Evolutionary conservation across 352 stramenopile species (phyloP).

Genomic region (Poterioochromonas sp.): DNA sequence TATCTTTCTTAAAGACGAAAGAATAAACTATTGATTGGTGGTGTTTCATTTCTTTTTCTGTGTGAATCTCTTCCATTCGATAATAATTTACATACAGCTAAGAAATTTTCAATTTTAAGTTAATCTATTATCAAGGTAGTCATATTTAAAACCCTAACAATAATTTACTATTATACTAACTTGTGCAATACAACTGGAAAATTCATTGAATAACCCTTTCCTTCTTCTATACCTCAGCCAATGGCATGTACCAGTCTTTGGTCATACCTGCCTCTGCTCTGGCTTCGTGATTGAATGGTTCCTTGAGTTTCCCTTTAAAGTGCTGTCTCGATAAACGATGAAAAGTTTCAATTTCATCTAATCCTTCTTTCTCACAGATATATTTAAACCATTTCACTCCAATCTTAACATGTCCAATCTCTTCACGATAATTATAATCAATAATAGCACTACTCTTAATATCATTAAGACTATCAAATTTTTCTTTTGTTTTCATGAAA

Average conservation of each 20-base stretch:
- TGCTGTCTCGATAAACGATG: background rate
- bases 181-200: no score
- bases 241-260: slow-evolving; percentile 22
- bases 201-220: no score
- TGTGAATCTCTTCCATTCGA: no score
- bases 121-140: no score
- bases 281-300: background rate
- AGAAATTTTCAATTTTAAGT: no score
- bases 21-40: no score
- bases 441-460: background rate
- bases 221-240: background rate
- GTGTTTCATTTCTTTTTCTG: no score
- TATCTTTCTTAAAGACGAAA: no score
- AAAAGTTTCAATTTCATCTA: background rate
- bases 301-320: background rate
- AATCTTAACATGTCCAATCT: slow-evolving; percentile 10
- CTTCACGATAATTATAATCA: slow-evolving; percentile 7
- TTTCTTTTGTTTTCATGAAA: background rate
- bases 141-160: no score
- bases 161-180: no score
- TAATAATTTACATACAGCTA: no score
- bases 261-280: background rate
- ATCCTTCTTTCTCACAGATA: background rate
- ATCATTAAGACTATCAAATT: background rate
- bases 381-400: slow-evolving; percentile 26